These are phyloP conservation scores for Chaetomium tenue DNA, from an alignment of 495 filamentous ascomycete genomes.

Conservation along the genomic window DNA sequence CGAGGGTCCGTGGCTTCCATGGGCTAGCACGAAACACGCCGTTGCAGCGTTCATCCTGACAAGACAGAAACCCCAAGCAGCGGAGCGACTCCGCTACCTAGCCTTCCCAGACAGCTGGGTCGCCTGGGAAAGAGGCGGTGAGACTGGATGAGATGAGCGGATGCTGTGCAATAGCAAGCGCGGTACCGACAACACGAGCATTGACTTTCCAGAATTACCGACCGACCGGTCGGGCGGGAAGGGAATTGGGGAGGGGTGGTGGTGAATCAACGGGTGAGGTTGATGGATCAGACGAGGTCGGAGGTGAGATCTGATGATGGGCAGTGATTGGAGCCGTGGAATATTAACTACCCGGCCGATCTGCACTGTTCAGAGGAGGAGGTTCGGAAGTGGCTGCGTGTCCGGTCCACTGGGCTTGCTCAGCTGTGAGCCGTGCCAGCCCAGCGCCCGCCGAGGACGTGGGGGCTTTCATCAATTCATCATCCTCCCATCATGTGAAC, in stretches of 20 bases:
- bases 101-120: constrained; percentile 14
- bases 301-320: not conserved
- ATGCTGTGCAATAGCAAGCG: not conserved
- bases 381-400: not conserved
- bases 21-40: not conserved
- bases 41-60: constrained; percentile 13
- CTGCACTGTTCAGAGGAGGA: not conserved
- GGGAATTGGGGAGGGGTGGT: not conserved
- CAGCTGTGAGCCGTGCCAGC: not conserved
- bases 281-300: not conserved
- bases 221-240: not conserved
- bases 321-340: not conserved
- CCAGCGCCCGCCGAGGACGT: not conserved
- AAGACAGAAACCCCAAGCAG: not conserved
- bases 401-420: not conserved
- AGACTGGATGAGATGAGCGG: not conserved
- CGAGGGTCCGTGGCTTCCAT: not conserved
- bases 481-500: not conserved
- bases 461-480: not conserved
- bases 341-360: constrained; percentile 1
- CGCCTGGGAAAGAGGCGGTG: constrained; percentile 13
- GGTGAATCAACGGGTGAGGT: not conserved
- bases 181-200: not conserved
- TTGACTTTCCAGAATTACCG: not conserved
- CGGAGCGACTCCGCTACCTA: constrained; percentile 8